phyloP scores from a whole-genome alignment of 2,329 filamentous ascomycete genomes.

The Tolypocladium cylindrosporum region DNA sequence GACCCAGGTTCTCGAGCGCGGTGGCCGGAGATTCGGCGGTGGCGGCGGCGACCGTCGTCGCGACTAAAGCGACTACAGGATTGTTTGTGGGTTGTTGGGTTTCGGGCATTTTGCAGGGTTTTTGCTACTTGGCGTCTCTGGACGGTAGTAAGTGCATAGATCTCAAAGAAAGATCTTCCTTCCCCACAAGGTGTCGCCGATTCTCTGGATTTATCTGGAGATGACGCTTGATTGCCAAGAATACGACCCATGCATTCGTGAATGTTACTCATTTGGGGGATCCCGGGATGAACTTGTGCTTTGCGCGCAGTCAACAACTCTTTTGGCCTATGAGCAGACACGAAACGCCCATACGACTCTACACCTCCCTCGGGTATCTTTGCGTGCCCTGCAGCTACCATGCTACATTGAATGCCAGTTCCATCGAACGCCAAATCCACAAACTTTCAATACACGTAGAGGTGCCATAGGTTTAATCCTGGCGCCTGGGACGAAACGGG shows the following conservation, averaged over 20 bases:
- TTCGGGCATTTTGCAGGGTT: slow-evolving; percentile 33
- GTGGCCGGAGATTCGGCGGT: slow-evolving; percentile 65
- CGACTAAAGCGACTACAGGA: slow-evolving; percentile 16
- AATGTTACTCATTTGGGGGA: background rate
- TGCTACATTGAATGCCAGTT: background rate
- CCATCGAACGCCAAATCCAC: background rate
- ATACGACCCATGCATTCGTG: background rate
- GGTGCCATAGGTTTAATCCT: background rate
- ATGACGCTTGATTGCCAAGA: slow-evolving; percentile 89
- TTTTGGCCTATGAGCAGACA: background rate
- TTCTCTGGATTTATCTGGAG: slow-evolving; percentile 49
- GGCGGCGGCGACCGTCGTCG: slow-evolving; percentile 53
- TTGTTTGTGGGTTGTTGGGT: slow-evolving; percentile 23
- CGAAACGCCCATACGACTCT: background rate
- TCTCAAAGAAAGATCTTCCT: slow-evolving; percentile 50
- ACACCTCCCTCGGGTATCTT: background rate
- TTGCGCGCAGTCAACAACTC: background rate
- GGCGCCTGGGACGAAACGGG: slow-evolving; percentile 3
- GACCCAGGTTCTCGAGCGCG: slow-evolving; percentile 75
- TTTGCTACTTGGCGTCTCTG: slow-evolving; percentile 44
- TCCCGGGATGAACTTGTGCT: background rate
- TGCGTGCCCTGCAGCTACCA: background rate
- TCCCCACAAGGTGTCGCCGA: slow-evolving; percentile 82
- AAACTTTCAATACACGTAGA: background rate
- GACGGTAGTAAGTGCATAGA: slow-evolving; percentile 48